Evolutionary conservation across 352 stramenopile genomes (phyloP).

Genomic region (Phytophthora lateralis): DNA sequence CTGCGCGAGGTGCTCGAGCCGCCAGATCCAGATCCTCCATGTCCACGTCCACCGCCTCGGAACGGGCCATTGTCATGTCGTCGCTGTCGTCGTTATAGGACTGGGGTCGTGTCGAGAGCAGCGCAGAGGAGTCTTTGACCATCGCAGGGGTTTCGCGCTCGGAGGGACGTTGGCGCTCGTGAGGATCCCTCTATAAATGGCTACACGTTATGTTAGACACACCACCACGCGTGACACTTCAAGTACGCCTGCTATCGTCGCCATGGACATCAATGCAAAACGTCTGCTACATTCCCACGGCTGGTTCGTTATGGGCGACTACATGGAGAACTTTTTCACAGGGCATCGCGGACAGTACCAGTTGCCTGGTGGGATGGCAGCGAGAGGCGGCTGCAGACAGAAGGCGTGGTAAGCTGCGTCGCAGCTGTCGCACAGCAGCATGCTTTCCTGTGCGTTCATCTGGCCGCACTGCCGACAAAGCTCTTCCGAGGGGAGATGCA

Average conservation of each 20-base stretch:
- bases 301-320: constrained; percentile 13
- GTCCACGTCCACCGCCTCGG: constrained; percentile 23
- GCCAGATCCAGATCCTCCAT: constrained; percentile 36
- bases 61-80: constrained; percentile 10
- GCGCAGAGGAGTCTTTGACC: constrained; percentile 22
- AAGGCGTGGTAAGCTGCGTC: constrained; percentile 86
- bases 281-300: constrained; percentile 11
- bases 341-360: constrained; percentile 85
- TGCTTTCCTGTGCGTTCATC: constrained; percentile 70
- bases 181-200: constrained; percentile 30
- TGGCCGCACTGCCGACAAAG: constrained; percentile 69
- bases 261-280: constrained; percentile 4
- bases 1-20: constrained; percentile 21
- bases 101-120: constrained; percentile 18
- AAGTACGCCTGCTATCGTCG: not conserved
- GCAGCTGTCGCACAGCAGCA: constrained; percentile 87
- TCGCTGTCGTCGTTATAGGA: constrained; percentile 21
- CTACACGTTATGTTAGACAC: constrained; percentile 16
- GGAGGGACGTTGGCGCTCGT: constrained; percentile 17
- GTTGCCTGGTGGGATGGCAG: constrained; percentile 67
- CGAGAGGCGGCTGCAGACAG: constrained; percentile 69
- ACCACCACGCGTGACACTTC: not conserved
- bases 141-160: constrained; percentile 27
- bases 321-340: constrained; percentile 46
- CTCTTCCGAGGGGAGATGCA: constrained; percentile 67